Conservation (phyloP, 768 basidiomycete genomes). For the Collybia sordida region DNA sequence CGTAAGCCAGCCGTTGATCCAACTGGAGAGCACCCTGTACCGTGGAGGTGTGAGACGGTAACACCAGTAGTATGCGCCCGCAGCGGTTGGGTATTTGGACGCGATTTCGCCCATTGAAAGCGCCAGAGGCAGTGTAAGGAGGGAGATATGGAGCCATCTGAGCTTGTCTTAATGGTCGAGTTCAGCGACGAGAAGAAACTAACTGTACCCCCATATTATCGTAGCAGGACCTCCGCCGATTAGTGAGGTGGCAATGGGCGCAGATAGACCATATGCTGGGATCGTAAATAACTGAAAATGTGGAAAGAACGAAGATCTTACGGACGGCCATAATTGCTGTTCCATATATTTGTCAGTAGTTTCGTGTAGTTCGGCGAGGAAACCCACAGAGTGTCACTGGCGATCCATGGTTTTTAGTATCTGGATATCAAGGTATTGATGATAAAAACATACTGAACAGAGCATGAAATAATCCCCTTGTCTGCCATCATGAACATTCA, state of each 20-base stretch:
- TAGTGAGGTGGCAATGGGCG: slow-evolving; percentile 56
- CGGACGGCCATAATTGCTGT: slow-evolving; percentile 64
- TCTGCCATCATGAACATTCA: slow-evolving; percentile 26
- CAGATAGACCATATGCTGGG: slow-evolving; percentile 53
- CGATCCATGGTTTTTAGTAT: slow-evolving; percentile 1
- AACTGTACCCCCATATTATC: slow-evolving; percentile 57
- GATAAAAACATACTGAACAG: slow-evolving; percentile 46
- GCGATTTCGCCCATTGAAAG: slow-evolving; percentile 59
- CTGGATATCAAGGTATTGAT: background rate
- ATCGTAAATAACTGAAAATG: background rate
- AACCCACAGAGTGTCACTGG: slow-evolving; percentile 37
- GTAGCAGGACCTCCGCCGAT: slow-evolving; percentile 54
- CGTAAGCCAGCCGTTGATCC: slow-evolving; percentile 71
- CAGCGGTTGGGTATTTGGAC: slow-evolving; percentile 60
- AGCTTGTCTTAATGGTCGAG: background rate
- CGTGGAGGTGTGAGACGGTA: slow-evolving; percentile 56
- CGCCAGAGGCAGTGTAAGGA: slow-evolving; percentile 46
- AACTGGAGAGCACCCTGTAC: slow-evolving; percentile 51
- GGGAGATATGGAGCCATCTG: slow-evolving; percentile 53
- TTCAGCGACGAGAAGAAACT: background rate
- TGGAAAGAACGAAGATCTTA: slow-evolving; percentile 27
- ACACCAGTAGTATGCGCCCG: slow-evolving; percentile 68
- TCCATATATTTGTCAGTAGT: slow-evolving; percentile 5
- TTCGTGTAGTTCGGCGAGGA: background rate
- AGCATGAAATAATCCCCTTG: slow-evolving; percentile 50